Evolutionary conservation across 2,329 filamentous ascomycete species (phyloP).

Genomic region (Aspergillus sp.): DNA sequence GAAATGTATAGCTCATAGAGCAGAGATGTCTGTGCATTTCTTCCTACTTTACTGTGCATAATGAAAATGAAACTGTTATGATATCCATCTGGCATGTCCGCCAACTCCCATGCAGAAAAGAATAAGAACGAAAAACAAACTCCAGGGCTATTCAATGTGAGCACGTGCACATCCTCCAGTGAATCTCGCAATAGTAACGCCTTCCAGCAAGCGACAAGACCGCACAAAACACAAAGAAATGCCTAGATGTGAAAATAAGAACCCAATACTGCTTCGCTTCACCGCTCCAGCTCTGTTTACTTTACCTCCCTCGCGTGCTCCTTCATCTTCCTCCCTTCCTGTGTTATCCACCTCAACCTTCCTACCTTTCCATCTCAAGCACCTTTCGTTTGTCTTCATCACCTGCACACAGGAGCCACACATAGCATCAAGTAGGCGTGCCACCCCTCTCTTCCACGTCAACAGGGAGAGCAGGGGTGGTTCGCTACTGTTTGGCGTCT

Average conservation of each 20-base stretch:
- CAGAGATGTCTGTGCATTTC: neutral
- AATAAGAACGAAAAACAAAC: neutral
- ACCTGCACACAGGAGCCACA: neutral
- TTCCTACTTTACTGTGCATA: slow-evolving; percentile 6
- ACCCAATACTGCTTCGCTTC: neutral
- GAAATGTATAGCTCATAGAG: neutral
- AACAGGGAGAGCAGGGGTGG: neutral
- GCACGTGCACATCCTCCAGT: neutral
- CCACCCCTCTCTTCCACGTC: neutral
- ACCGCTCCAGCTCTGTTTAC: neutral
- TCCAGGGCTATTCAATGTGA: neutral
- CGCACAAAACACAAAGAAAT: neutral
- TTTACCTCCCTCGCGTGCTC: neutral
- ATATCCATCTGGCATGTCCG: neutral
- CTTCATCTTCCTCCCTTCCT: neutral
- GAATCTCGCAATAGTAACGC: neutral
- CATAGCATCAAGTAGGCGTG: neutral
- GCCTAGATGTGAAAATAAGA: neutral
- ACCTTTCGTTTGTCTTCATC: neutral
- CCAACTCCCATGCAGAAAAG: neutral
- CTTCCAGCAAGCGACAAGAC: neutral
- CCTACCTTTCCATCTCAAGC: neutral
- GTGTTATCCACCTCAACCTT: neutral
- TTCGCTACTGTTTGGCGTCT: neutral
- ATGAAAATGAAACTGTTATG: neutral